A percentile compares a stretch with the other conserved stretches of the same genome.
Conservation (phyloP, 306 rosid genomes). For the Cicer cuneatum region DNA sequence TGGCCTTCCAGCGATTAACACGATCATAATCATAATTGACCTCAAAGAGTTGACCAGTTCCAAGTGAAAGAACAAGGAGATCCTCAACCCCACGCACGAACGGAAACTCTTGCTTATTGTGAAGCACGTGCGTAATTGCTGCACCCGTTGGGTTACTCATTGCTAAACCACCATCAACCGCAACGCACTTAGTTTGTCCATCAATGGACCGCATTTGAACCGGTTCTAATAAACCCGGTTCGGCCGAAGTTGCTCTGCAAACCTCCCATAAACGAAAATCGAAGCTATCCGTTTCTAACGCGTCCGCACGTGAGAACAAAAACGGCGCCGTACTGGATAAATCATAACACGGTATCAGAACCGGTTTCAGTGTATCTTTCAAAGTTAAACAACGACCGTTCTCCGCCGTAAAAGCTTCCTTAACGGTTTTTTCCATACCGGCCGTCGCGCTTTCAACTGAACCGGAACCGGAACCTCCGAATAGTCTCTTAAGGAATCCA, state of each 20-base stretch:
- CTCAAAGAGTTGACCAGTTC: slow-evolving; percentile 80
- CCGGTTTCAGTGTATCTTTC: slow-evolving; percentile 91
- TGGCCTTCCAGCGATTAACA: slow-evolving; percentile 80
- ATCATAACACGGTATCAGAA: slow-evolving; percentile 91
- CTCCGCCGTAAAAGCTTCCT: slow-evolving; percentile 69
- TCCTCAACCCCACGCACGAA: slow-evolving; percentile 99
- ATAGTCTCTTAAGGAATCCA: slow-evolving; percentile 51
- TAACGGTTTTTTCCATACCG: slow-evolving; percentile 71
- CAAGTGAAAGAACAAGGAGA: slow-evolving; percentile 83
- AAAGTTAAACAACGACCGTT: slow-evolving; percentile 64
- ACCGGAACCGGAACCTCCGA: slow-evolving; percentile 46
- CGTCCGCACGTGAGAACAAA: slow-evolving; percentile 96
- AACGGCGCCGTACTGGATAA: slow-evolving; percentile 93
- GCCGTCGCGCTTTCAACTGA: slow-evolving; percentile 51
- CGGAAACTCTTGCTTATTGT: slow-evolving; percentile 96
- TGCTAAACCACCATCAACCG: slow-evolving; percentile 85
- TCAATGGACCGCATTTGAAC: slow-evolving; percentile 80
- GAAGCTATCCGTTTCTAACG: slow-evolving; percentile 87
- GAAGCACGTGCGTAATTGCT: slow-evolving; percentile 98
- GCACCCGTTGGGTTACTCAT: slow-evolving; percentile 95
- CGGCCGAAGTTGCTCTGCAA: slow-evolving; percentile 93
- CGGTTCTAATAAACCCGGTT: slow-evolving; percentile 80
- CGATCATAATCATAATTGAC: slow-evolving; percentile 65
- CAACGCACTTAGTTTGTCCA: slow-evolving; percentile 70
- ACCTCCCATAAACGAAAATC: slow-evolving; percentile 97